Base-by-base conservation (phyloP, 805 yeast genomes). In the Cyberlindnera galapagoensis region DNA sequence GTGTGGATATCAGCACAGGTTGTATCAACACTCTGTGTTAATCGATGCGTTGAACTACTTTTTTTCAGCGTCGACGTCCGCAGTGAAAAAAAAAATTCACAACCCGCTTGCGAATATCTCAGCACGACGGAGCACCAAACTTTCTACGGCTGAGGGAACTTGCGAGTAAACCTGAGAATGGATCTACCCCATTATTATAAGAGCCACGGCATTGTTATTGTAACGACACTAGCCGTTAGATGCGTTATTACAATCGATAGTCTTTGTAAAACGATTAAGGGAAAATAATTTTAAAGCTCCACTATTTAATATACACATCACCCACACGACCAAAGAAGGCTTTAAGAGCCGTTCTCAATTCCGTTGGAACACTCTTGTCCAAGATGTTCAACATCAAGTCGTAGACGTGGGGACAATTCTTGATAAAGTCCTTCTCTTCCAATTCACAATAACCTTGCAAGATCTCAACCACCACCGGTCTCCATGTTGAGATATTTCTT, bases 381-480 rank as follows among this genome's bases (percentile, higher is more conserved):
- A 83, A 65, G 28, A 81, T 63, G 33, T 62, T 63, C 51, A 81
- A 57, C 20, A 79, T 74, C 31, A 75, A 60, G 21, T 64, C 67
- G 55, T 80, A 82, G 62, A 80, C 70, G 13, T 55, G 63, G 0
- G 85, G 76, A 45, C 82, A 69, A 47, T 73, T 65, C 32, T 56
- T 55, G 21, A 54, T 53, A 54, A 85, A 86, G 54, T 86, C 94
- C 2, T 62, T 72, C 31, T 77, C 83, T 46, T 81, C 83, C 43
- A 92, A 69, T 49, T 78, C 83, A 28, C 75, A 73, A 49, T 79
- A 80, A 3, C 95, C 96, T 53, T 82, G 87, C 42, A 80, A 62
- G 16, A 92, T 81, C 53, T 83, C 95, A 21, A 84, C 80, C 24
- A 90, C 86, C 13, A 92, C 97, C 0, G 97, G 97, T 47, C 82